These are phyloP conservation scores for Verticillium zaregamsianum DNA, from an alignment of 2,329 filamentous ascomycete genomes.

Conservation along the genomic window DNA sequence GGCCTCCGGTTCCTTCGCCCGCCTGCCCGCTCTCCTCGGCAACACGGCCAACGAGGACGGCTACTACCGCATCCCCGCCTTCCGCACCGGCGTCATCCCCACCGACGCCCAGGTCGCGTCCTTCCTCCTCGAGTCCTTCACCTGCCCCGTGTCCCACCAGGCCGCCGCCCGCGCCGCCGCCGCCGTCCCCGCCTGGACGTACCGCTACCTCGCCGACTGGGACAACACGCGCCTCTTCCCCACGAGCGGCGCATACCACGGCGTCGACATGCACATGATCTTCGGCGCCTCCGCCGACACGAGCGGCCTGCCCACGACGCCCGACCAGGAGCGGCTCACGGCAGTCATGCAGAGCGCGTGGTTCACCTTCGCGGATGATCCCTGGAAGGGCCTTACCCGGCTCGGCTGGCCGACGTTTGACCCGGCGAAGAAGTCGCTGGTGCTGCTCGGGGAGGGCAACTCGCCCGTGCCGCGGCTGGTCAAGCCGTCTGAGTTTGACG, in stretches of 20 bases:
- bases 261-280: constrained; percentile 41
- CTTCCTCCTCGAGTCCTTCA: constrained; percentile 40
- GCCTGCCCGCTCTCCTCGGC: constrained; percentile 34
- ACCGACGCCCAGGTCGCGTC: constrained; percentile 29
- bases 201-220: constrained; percentile 46
- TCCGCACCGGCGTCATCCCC: constrained; percentile 30
- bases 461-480: constrained; percentile 16
- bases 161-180: constrained; percentile 26
- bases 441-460: constrained; percentile 21
- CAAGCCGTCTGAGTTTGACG: constrained; percentile 19
- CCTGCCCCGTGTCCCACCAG: constrained; percentile 37
- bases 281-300: constrained; percentile 36
- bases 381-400: constrained; percentile 24
- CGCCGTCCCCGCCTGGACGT: constrained; percentile 36
- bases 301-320: constrained; percentile 28
- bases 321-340: constrained; percentile 25
- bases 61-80: constrained; percentile 41
- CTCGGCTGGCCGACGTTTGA: constrained; percentile 33
- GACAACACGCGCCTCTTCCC: constrained; percentile 40
- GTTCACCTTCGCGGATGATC: constrained; percentile 34
- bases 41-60: constrained; percentile 42
- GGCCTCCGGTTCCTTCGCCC: constrained; percentile 29
- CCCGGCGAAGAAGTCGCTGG: constrained; percentile 16
- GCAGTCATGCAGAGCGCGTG: constrained; percentile 34
- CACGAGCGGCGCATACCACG: constrained; percentile 44